These are phyloP conservation scores for Skeletonema tropicum DNA, from an alignment of 108 stramenopile species.

Conservation along the genomic window DNA sequence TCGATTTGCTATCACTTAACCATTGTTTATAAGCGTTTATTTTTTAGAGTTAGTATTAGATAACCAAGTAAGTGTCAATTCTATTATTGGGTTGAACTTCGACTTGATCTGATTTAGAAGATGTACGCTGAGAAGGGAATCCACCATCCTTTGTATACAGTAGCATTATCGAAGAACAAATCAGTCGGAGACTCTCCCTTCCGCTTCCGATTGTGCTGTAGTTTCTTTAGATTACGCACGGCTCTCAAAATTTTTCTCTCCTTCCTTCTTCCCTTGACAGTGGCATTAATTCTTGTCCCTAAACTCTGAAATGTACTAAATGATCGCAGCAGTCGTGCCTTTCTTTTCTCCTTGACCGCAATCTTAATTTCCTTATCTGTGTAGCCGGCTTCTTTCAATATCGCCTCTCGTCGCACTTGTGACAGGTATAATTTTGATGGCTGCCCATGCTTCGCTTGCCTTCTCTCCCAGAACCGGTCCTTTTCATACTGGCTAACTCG, in stretches of 20 bases:
- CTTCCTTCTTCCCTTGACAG: conserved; percentile 14
- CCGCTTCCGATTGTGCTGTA: not conserved
- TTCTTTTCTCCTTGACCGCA: not conserved
- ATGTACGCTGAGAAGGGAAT: conserved; percentile 17
- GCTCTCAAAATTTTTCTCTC: conserved; percentile 4
- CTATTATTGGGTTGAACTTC: not conserved
- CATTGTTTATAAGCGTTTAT: conserved; percentile 12
- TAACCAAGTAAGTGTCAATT: not conserved
- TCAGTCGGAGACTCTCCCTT: not conserved
- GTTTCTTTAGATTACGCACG: conserved; percentile 1
- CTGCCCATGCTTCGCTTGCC: not conserved
- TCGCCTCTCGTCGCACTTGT: not conserved
- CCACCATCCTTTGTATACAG: conserved; percentile 20
- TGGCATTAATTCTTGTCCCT: conserved; percentile 1
- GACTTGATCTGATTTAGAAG: not conserved
- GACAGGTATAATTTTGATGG: not conserved
- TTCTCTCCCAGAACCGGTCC: not conserved
- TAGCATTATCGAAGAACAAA: conserved; percentile 3
- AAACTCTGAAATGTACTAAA: not conserved
- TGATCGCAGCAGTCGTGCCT: not conserved
- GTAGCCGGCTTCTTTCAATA: not conserved
- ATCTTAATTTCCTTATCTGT: not conserved
- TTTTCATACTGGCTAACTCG: conserved; percentile 9
- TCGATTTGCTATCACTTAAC: not conserved
- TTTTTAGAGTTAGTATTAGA: conserved; percentile 5